Percentiles rank a stretch among this genome's conserved stretches.
These are phyloP conservation scores for Magnusiomyces fungicola DNA, from an alignment of 1,139 yeast genomes.

Conservation along the genomic window DNA sequence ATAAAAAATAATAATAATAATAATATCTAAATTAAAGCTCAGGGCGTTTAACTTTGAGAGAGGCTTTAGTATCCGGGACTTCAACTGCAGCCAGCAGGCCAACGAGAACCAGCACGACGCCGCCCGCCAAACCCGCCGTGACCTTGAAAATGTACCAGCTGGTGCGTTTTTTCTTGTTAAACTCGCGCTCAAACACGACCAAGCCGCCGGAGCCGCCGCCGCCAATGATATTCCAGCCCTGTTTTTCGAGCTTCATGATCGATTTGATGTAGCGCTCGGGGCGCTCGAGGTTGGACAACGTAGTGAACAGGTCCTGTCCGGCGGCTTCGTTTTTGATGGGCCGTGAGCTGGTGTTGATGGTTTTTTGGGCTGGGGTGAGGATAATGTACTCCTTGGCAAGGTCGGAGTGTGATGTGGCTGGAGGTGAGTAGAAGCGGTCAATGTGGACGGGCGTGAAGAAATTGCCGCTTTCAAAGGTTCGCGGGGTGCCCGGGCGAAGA, in stretches of 20 bases:
- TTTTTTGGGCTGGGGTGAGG: constrained; percentile 38
- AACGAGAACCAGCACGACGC: constrained; percentile 16
- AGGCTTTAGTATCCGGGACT: background rate
- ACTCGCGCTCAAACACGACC: constrained; percentile 34
- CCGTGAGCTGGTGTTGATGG: constrained; percentile 37
- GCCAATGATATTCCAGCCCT: constrained; percentile 44
- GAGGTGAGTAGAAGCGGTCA: constrained; percentile 8
- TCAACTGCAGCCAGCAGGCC: constrained; percentile 15
- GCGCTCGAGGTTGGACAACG: constrained; percentile 38
- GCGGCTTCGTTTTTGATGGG: constrained; percentile 31
- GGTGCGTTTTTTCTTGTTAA: constrained; percentile 17
- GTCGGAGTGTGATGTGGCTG: constrained; percentile 4
- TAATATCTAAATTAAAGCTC: too few species aligned
- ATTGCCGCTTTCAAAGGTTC: constrained; percentile 40
- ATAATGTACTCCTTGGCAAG: constrained; percentile 39
- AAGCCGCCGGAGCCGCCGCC: constrained; percentile 34
- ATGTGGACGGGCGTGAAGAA: constrained; percentile 44
- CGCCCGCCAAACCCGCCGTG: constrained; percentile 15
- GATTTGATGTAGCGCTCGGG: constrained; percentile 31
- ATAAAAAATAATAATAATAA: too few species aligned
- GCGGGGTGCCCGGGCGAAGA: constrained; percentile 31
- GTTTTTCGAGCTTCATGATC: constrained; percentile 35
- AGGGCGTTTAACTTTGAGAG: too few species aligned
- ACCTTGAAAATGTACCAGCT: constrained; percentile 16
- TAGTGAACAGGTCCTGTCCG: constrained; percentile 42